Base-by-base conservation (phyloP, 2,329 filamentous ascomycete genomes). In the Parascedosporium putredinis region DNA sequence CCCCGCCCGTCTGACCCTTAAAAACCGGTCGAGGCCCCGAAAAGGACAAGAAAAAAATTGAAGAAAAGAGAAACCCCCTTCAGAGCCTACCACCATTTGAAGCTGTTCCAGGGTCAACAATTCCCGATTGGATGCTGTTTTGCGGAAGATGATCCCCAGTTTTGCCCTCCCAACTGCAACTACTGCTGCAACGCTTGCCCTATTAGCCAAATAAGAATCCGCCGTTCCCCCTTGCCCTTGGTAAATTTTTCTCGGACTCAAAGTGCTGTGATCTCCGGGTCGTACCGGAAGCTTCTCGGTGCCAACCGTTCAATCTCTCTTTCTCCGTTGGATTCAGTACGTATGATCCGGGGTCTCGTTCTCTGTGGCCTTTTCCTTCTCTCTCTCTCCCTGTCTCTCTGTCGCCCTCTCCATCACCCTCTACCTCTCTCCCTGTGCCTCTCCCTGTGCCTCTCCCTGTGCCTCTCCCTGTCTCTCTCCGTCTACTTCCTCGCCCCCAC, bases 151-250 rank as follows among this genome's bases (percentile, higher is more conserved):
- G n/a, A n/a, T 31, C 27, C 12, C 27, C 27, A 7, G 27, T 12
- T 31, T 31, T 22, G 36, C n/a, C 20, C 36, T 40, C 36, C 16
- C 16, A 18, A 16, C 36, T 40, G 36, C 36, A 40, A 40, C 36
- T 18, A 40, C 20, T 40, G 36, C 36, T 40, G 36, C 36, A 40
- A 40, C 36, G 20, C 10, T 16, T n/a, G n/a, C 31, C 10, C 36
- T 40, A 40, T 40, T 40, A 40, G 36, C 36, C 36, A 40, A 40
- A 40, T 40, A 40, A 40, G 16, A 16, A n/a, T n/a, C n/a, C n/a
- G n/a, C n/a, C n/a, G n/a, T n/a, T n/a, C n/a, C n/a, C n/a, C n/a
- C n/a, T n/a, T n/a, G n/a, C n/a, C n/a, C n/a, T n/a, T n/a, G n/a
- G n/a, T n/a, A n/a, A n/a, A n/a, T 22, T 14, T n/a, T 40, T 18